Evolutionary conservation across 805 yeast genomes (phyloP), one percentile per base, ranked within the genome.

Genomic region (Wickerhamiella cacticola): DNA sequence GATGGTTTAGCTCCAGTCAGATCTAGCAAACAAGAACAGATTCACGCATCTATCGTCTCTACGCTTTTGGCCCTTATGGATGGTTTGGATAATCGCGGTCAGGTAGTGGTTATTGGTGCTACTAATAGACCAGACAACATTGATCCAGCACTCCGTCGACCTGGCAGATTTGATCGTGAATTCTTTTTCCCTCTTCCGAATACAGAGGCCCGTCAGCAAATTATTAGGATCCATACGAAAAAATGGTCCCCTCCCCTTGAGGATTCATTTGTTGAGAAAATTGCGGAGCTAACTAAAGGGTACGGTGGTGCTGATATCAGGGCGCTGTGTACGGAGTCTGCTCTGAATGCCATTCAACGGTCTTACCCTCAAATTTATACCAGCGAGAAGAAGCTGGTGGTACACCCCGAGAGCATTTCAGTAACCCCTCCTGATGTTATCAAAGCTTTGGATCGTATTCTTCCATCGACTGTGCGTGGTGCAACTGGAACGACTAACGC

Each of bases 1-100:
- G 98, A 92, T 66, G 98, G 98, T 10, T 69, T 92, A 55, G 98
- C 99, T 0, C 99, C 99, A 0, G 98, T 92, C 2, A 75, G 99
- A 62, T 84, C 95, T 0, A 84, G 96, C 0, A 89, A 89, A 54
- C 99, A 92, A 65, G 99, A 92, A 63, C 99, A 92, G 65, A 92
- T 92, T 51, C 98, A 92, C 64, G 96, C 98, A 3, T 82, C 95
- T 53, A 92, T 92, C 51, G 98, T 92, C 2, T 87, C 96, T 4
- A 92, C 98, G 0, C 68, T 92, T 58, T 73, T 92, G 53, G 97
- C 98, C 0, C 68, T 92, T 45, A 92, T 92, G 98, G 98, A 92
- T 64, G 98, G 98, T 57, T 89, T 92, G 96, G 98, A 92, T 63
- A 89, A 87, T 57, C 78, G 98, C 62, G 98, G 98, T 6, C 98